Base-by-base conservation (phyloP, 768 basidiomycete species). In the Trametes cubensis region DNA sequence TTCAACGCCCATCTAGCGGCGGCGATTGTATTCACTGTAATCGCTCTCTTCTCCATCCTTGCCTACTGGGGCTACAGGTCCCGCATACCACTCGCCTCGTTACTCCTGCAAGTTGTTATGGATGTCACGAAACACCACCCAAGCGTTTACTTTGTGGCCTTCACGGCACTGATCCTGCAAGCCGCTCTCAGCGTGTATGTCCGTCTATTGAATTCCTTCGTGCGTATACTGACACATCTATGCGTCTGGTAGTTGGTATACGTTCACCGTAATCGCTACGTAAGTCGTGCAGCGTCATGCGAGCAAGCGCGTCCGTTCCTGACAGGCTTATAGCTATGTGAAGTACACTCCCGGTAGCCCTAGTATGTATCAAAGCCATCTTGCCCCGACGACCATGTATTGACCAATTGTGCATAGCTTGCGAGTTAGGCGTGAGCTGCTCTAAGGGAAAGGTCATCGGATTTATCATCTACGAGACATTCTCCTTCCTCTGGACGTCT, bases 401-500 rank as follows among this genome's bases (percentile, higher is more conserved):
- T 21, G n/a, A 46, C 17, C 25, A 10, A n/a, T n/a, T n/a, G n/a
- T 21, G 14, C 45, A 39, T 59, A 87, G 84, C 80, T 18, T 88
- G 87, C 69, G 75, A 65, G 11, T 70, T 77, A 7, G 77, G 75
- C 11, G 78, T 79, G 0, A 77, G 78, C 3, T 93, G 90, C 70
- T 92, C 90, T 1, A 85, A 83, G 13, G 81, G 81, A 15, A 93
- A 85, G 71, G 91, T 94, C 47, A 83, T 89, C 0, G 92, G 93
- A 3, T 76, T 94, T 14, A 81, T 92, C 56, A 85, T 93, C 73
- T 94, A 83, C 68, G 83, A 85, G 62, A 85, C 87, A 0, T 93
- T 94, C 72, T 87, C 88, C n/a, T 94, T 86, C 77, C 78, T 92
- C 21, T 94, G 92, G 93, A 88, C 86, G 18, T 90, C 88, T 0